phyloP scores from a whole-genome alignment of 1,284 basidiomycete genomes.

The Moesziomyces globuligerus region DNA sequence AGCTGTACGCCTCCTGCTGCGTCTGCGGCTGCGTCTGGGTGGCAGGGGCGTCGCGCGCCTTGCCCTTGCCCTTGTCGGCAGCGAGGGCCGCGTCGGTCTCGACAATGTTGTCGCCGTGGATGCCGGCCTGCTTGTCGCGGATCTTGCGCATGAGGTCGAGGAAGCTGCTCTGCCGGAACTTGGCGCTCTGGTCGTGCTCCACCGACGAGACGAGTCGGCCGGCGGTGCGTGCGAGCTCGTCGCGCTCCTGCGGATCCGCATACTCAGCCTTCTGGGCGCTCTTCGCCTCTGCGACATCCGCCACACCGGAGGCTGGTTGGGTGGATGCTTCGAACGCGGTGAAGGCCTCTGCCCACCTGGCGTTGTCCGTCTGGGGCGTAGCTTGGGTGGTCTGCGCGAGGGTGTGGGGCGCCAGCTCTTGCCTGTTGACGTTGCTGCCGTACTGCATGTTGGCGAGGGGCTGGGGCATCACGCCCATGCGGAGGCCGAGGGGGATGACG shows the following conservation, averaged over 20 bases:
- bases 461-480: conserved; percentile 31
- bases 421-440: conserved; percentile 19
- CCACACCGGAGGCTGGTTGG: not conserved
- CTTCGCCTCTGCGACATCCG: conserved; percentile 8
- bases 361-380: conserved; percentile 37
- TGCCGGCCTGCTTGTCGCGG: conserved; percentile 82
- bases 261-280: conserved; percentile 21
- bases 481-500: conserved; percentile 29
- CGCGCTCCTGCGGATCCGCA: conserved; percentile 49
- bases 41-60: conserved; percentile 17
- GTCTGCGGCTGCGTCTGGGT: conserved; percentile 17
- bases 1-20: conserved; percentile 44
- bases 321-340: conserved; percentile 50
- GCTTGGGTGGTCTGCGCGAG: conserved; percentile 15
- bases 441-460: conserved; percentile 15
- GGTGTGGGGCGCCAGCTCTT: conserved; percentile 8
- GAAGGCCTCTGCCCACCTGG: conserved; percentile 62
- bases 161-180: conserved; percentile 89
- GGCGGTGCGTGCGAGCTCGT: conserved; percentile 68
- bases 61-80: conserved; percentile 50
- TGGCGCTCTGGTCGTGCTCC: conserved; percentile 76
- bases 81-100: conserved; percentile 26
- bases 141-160: conserved; percentile 86
- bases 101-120: conserved; percentile 83
- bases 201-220: conserved; percentile 67